phyloP scores from a whole-genome alignment of 257 asterid species.

The Hygrophila difformis region DNA sequence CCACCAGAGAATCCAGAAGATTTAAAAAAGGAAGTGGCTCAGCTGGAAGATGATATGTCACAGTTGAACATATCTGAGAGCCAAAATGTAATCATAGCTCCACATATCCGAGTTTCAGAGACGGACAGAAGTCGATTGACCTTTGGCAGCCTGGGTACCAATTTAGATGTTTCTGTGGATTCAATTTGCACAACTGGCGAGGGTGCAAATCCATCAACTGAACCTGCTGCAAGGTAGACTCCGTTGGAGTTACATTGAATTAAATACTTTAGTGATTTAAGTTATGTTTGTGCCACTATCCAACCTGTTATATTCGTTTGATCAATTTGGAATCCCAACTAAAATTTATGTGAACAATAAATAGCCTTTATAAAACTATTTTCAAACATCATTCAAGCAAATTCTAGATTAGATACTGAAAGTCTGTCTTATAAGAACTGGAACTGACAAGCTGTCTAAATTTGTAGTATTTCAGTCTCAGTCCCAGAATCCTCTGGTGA shows the following conservation, averaged over 20 bases:
- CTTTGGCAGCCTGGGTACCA: constrained; percentile 82
- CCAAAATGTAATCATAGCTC: constrained; percentile 82
- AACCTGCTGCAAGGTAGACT: constrained; percentile 52
- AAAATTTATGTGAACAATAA: too few species aligned
- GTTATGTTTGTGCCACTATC: too few species aligned
- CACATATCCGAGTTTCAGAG: constrained; percentile 88
- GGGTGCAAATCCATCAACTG: constrained; percentile 31
- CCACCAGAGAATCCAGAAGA: constrained; percentile 35
- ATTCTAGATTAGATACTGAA: too few species aligned
- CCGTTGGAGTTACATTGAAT: constrained; percentile 9
- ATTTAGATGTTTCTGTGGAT: constrained; percentile 31
- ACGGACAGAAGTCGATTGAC: constrained; percentile 68
- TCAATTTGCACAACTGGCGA: constrained; percentile 25
- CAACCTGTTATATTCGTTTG: too few species aligned
- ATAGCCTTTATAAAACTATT: too few species aligned
- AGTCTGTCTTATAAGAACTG: too few species aligned
- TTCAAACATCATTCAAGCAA: too few species aligned
- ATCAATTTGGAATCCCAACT: too few species aligned
- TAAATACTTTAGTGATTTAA: too few species aligned
- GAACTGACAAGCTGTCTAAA: not conserved
- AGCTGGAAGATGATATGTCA: constrained; percentile 45
- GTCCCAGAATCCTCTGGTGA: constrained; percentile 46
- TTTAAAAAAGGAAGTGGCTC: constrained; percentile 37
- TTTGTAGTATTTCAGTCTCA: constrained; percentile 45
- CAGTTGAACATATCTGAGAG: constrained; percentile 45